phyloP scores from a whole-genome alignment of 345 rosid species.

The Bretschneidera sinensis region DNA sequence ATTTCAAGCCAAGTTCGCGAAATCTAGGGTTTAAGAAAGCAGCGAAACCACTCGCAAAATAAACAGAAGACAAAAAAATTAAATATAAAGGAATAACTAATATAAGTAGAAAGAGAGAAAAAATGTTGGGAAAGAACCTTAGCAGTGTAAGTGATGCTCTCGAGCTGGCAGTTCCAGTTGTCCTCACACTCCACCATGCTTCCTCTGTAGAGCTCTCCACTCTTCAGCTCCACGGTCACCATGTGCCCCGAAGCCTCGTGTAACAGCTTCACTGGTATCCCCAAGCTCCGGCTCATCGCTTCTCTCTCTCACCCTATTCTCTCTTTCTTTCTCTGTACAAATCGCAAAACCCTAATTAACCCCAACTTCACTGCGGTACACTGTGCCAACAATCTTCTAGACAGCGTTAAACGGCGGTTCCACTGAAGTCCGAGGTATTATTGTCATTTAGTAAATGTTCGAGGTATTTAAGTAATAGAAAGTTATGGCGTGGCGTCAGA shows the following conservation, averaged over 20 bases:
- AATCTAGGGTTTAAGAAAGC: constrained; percentile 22
- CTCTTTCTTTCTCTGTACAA: not conserved
- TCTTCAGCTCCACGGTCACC: constrained; percentile 83
- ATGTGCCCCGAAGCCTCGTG: constrained; percentile 84
- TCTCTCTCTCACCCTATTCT: not conserved
- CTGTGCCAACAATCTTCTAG: too few species aligned
- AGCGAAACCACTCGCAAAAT: not conserved
- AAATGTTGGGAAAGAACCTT: constrained; percentile 44
- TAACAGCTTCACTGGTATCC: constrained; percentile 82
- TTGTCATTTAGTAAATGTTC: too few species aligned
- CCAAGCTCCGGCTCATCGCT: constrained; percentile 77
- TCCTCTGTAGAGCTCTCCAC: constrained; percentile 88
- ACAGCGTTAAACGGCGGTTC: too few species aligned
- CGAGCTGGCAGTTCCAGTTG: constrained; percentile 93
- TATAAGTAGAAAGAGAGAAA: not conserved
- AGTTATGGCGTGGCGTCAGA: too few species aligned
- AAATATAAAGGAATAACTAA: not conserved
- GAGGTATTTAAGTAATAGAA: too few species aligned
- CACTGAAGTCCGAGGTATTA: too few species aligned
- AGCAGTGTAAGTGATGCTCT: constrained; percentile 73
- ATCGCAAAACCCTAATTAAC: constrained; percentile 43
- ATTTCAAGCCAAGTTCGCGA: not conserved
- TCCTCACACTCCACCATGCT: constrained; percentile 90
- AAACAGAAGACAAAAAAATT: not conserved
- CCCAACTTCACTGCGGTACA: too few species aligned